These are phyloP conservation scores for Quercus cerris DNA, from an alignment of 306 rosid genomes.

Conservation along the genomic window DNA sequence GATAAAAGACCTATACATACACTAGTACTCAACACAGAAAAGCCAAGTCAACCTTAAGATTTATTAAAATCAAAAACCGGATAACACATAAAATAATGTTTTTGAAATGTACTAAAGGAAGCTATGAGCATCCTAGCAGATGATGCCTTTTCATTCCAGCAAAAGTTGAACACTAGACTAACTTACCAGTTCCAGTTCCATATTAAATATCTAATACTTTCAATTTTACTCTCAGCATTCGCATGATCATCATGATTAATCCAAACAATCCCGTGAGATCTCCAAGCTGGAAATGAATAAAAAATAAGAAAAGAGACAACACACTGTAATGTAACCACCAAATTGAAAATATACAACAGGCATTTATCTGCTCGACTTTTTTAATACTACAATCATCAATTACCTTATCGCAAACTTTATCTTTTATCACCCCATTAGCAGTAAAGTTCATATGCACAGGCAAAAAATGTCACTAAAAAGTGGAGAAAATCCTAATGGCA, in stretches of 20 bases:
- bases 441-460: background rate
- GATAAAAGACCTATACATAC: background rate
- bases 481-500: background rate
- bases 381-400: background rate
- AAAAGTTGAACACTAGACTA: background rate
- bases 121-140: background rate
- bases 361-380: background rate
- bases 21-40: background rate
- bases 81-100: background rate
- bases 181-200: constrained; percentile 73
- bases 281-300: constrained; percentile 61
- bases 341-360: constrained; percentile 11
- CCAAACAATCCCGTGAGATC: constrained; percentile 88
- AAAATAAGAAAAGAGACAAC: background rate
- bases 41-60: background rate
- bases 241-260: constrained; percentile 70
- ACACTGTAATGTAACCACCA: constrained; percentile 10
- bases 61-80: background rate
- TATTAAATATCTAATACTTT: constrained; percentile 73
- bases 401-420: background rate
- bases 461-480: background rate
- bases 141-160: constrained; percentile 11
- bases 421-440: background rate
- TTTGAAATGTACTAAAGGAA: background rate
- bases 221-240: constrained; percentile 71